A percentile compares a stretch with the other conserved stretches of the same genome.
phyloP scores from a whole-genome alignment of 2,329 filamentous ascomycete species.

The Ophiosphaerella narmari region DNA sequence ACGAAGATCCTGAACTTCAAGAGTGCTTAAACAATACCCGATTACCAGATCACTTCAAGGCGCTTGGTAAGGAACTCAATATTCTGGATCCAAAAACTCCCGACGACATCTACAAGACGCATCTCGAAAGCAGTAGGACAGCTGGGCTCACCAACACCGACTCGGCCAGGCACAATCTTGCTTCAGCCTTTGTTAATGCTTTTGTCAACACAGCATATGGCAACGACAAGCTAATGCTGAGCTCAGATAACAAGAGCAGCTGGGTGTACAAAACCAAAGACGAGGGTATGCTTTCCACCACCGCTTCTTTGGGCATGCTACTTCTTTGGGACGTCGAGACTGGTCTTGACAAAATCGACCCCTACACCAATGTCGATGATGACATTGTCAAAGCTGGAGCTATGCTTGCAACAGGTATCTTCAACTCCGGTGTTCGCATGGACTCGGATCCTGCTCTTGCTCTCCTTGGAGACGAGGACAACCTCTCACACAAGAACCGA shows the following conservation, averaged over 20 bases:
- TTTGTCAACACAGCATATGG: slow-evolving; percentile 97
- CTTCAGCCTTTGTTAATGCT: slow-evolving; percentile 93
- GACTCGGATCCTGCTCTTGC: slow-evolving; percentile 91
- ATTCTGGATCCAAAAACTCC: slow-evolving; percentile 95
- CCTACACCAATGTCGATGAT: slow-evolving; percentile 85
- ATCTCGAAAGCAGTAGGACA: slow-evolving; percentile 92
- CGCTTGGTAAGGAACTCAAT: slow-evolving; percentile 92
- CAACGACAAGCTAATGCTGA: slow-evolving; percentile 97
- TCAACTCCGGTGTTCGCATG: slow-evolving; percentile 88
- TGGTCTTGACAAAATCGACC: slow-evolving; percentile 91
- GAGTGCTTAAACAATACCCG: slow-evolving; percentile 88
- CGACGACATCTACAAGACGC: slow-evolving; percentile 99
- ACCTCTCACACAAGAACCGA: slow-evolving; percentile 77
- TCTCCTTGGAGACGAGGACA: slow-evolving; percentile 78
- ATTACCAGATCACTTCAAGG: slow-evolving; percentile 90
- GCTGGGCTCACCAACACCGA: slow-evolving; percentile 93
- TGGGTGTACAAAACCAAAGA: slow-evolving; percentile 99
- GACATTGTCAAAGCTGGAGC: slow-evolving; percentile 88
- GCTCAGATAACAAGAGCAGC: slow-evolving; percentile 78
- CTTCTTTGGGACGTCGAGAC: slow-evolving; percentile 92
- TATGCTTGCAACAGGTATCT: slow-evolving; percentile 89
- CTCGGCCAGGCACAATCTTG: slow-evolving; percentile 92
- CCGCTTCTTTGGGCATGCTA: slow-evolving; percentile 89
- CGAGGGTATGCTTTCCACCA: slow-evolving; percentile 95
- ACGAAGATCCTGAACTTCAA: slow-evolving; percentile 73